Conservation (phyloP, 2,329 filamentous ascomycete species). For the Tolypocladium tropicale region DNA sequence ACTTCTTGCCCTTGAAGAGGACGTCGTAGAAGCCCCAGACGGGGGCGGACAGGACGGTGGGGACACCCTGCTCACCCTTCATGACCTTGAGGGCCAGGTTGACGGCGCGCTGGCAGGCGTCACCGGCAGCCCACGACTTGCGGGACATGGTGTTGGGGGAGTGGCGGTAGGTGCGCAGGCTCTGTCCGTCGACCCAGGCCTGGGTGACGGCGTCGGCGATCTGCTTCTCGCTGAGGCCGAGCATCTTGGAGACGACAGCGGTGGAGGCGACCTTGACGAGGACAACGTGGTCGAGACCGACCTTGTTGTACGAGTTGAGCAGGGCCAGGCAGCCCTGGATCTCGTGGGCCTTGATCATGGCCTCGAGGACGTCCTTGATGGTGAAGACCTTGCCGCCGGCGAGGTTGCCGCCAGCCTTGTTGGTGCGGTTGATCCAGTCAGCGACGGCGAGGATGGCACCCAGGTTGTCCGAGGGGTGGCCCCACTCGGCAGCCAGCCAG, state of each 20-base stretch:
- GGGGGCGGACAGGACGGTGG: slow-evolving; percentile 84
- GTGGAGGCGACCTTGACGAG: slow-evolving; percentile 95
- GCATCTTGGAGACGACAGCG: slow-evolving; percentile 89
- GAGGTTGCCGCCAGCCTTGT: slow-evolving; percentile 64
- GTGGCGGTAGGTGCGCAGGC: slow-evolving; percentile 92
- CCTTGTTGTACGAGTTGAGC: slow-evolving; percentile 98
- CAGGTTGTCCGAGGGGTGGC: slow-evolving; percentile 95
- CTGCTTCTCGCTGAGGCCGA: slow-evolving; percentile 80
- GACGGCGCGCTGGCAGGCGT: slow-evolving; percentile 92
- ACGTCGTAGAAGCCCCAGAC: slow-evolving; percentile 99
- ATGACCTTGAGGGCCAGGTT: slow-evolving; percentile 85
- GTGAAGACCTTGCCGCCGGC: slow-evolving; percentile 83
- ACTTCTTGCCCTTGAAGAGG: slow-evolving; percentile 90
- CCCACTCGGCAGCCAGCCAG: slow-evolving; percentile 98
- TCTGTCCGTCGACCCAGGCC: slow-evolving; percentile 95
- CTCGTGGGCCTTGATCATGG: slow-evolving; percentile 98
- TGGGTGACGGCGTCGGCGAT: slow-evolving; percentile 94
- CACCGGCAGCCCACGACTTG: slow-evolving; percentile 98
- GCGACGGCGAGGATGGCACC: slow-evolving; percentile 93
- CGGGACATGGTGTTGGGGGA: slow-evolving; percentile 98
- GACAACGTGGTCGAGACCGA: slow-evolving; percentile 94
- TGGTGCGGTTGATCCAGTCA: slow-evolving; percentile 94
- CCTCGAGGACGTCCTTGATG: slow-evolving; percentile 84
- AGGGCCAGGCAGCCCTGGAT: slow-evolving; percentile 96
- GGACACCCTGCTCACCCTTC: slow-evolving; percentile 83